phyloP scores from a whole-genome alignment of 1,284 basidiomycete genomes.

The Salmacisia buchloeana region DNA sequence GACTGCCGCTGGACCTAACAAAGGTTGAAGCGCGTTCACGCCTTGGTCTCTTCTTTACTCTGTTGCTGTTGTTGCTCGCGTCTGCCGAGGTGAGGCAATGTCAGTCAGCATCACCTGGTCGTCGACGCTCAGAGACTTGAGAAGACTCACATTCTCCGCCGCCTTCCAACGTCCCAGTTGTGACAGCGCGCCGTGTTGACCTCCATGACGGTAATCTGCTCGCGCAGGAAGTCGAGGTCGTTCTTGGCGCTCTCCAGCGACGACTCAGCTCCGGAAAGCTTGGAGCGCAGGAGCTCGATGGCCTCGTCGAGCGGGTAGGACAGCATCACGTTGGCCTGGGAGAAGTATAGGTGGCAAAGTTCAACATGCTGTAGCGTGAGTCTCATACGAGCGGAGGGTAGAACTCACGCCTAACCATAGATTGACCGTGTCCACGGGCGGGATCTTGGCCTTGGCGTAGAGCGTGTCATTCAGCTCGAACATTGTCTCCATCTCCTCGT shows the following conservation, averaged over 20 bases:
- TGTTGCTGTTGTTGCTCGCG: not conserved
- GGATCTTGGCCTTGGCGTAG: constrained; percentile 80
- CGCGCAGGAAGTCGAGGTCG: constrained; percentile 86
- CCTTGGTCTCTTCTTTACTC: not conserved
- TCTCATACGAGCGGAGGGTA: not conserved
- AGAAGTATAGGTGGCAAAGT: not conserved
- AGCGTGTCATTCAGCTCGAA: constrained; percentile 96
- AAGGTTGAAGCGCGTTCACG: not conserved
- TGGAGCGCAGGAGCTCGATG: constrained; percentile 67
- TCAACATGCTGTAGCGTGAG: not conserved
- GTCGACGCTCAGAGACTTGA: too few relatives aligned
- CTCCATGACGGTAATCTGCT: constrained; percentile 96
- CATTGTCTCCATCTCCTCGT: constrained; percentile 69
- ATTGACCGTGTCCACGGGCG: constrained; percentile 80
- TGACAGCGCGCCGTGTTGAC: constrained; percentile 95
- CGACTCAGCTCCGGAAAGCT: constrained; percentile 70
- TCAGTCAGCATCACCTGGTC: too few relatives aligned
- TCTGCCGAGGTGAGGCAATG: not conserved
- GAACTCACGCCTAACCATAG: constrained; percentile 83
- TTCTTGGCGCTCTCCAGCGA: constrained; percentile 68
- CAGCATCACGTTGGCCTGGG: constrained; percentile 74
- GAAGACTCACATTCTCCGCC: constrained; percentile 53
- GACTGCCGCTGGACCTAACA: too few relatives aligned
- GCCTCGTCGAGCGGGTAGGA: constrained; percentile 84
- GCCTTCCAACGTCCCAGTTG: constrained; percentile 87